Evolutionary conservation across 306 rosid species (phyloP), one percentile per base, ranked within the genome.

Genomic region (Luffa acutangula): DNA sequence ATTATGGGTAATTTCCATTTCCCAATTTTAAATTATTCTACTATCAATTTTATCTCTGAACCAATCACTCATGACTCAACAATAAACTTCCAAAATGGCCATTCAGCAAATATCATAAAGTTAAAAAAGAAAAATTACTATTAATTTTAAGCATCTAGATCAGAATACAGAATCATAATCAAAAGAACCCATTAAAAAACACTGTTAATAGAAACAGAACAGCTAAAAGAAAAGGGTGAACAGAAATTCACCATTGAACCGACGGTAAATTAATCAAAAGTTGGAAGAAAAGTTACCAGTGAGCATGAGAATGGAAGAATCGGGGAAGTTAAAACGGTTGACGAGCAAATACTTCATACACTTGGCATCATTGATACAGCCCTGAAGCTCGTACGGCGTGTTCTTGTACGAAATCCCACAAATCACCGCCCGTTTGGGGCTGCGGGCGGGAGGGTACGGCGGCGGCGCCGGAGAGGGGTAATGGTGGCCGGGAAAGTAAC

Each of bases 331-430:
- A 82, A 88, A 86, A 72, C 79, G 79, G 67, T 82, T 80, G 85
- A 84, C 77, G 62, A 88, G 81, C 84, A 88, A 72, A 60, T 86
- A 88, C 58, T 85, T 84, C 89, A 88, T 88, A 58, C 89, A 88
- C 59, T 80, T 88, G n/a, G 86, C 91, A 36, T 88, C 91, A 54
- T 84, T 88, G 33, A 86, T 72, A 64, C 89, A 82, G 0, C 91
- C 91, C 64, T 82, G 73, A 33, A 88, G 88, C 86, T 84, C 86
- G 13, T 79, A 81, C 34, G 77, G 45, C 11, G 85, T 56, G 10
- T 71, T 39, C 76, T 79, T 84, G n/a, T 88, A 88, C 63, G 87
- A 82, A 13, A 88, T 85, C 6, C 88, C 91, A 53, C 91, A 88
- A 48, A 88, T 64, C 81, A 88, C 79, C 1, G 91, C 91, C 33